Percentiles rank a stretch among this genome's conserved stretches.
Conservation (phyloP, 306 rosid species). For the Trichosanthes truncata region DNA sequence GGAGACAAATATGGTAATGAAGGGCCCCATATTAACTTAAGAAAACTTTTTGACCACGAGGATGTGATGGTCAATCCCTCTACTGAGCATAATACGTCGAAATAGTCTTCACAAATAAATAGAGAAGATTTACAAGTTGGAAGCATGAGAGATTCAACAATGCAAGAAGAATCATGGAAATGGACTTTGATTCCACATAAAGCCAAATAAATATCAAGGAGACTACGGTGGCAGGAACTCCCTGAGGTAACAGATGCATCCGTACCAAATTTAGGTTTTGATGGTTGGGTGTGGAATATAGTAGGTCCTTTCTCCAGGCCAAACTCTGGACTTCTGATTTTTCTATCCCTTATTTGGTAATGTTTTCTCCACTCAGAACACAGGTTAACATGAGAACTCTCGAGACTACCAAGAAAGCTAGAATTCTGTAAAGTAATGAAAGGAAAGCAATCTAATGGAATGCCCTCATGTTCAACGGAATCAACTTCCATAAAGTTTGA, state of each 20-base stretch:
- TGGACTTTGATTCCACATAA: constrained; percentile 46
- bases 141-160: constrained; percentile 50
- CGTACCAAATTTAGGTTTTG: constrained; percentile 17
- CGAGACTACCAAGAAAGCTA: constrained; percentile 55
- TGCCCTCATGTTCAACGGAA: constrained; percentile 51
- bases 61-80: constrained; percentile 74
- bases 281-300: constrained; percentile 21
- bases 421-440: constrained; percentile 53
- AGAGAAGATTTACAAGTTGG: constrained; percentile 50
- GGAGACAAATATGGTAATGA: constrained; percentile 54
- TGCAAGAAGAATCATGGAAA: constrained; percentile 84
- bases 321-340: constrained; percentile 25
- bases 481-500: constrained; percentile 68
- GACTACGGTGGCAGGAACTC: constrained; percentile 20
- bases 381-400: constrained; percentile 38
- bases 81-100: constrained; percentile 50
- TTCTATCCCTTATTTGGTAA: constrained; percentile 39
- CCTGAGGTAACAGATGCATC: constrained; percentile 26
- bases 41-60: constrained; percentile 39
- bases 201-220: constrained; percentile 36
- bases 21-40: constrained; percentile 82
- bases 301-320: constrained; percentile 20
- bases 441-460: constrained; percentile 68
- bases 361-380: constrained; percentile 67
- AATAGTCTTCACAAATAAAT: constrained; percentile 35